phyloP scores from a whole-genome alignment of 2,329 filamentous ascomycete genomes.

The Arthroderma uncinatum region DNA sequence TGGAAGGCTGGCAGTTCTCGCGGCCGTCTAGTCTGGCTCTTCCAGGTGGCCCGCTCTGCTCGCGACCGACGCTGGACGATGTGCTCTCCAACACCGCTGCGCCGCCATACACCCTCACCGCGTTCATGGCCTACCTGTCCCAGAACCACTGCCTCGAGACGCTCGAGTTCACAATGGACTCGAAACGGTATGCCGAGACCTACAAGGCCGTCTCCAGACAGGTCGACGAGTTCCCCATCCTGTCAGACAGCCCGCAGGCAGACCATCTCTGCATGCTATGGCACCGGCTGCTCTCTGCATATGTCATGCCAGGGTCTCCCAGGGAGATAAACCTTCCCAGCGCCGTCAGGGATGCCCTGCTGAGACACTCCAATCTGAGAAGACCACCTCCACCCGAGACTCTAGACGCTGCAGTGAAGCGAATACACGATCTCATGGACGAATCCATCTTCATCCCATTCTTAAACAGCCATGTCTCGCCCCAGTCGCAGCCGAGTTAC shows the following conservation, averaged over 20 bases:
- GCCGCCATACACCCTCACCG: conserved; percentile 78
- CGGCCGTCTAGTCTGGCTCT: conserved; percentile 36
- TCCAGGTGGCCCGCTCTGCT: conserved; percentile 34
- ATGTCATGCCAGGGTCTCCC: conserved; percentile 74
- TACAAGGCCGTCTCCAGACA: conserved; percentile 49
- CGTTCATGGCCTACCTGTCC: conserved; percentile 93
- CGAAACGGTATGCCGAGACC: conserved; percentile 66
- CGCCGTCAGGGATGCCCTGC: conserved; percentile 68
- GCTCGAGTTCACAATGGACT: conserved; percentile 91
- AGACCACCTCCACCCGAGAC: conserved; percentile 62
- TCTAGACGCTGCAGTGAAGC: conserved; percentile 70
- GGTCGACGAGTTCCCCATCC: conserved; percentile 35
- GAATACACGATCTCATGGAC: conserved; percentile 94
- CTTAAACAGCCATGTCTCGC: conserved; percentile 50
- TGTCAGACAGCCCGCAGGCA: conserved; percentile 45
- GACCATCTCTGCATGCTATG: conserved; percentile 70
- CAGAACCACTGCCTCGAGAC: conserved; percentile 97
- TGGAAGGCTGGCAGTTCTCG: conserved; percentile 29
- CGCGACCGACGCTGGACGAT: conserved; percentile 65
- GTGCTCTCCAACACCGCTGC: conserved; percentile 78
- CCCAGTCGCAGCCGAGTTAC: conserved; percentile 5
- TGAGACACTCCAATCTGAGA: conserved; percentile 49
- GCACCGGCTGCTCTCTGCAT: conserved; percentile 78
- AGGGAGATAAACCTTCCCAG: conserved; percentile 86
- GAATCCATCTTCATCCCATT: conserved; percentile 91